Base-by-base conservation (phyloP, 495 filamentous ascomycete genomes). In the Penicillium maclennaniae region DNA sequence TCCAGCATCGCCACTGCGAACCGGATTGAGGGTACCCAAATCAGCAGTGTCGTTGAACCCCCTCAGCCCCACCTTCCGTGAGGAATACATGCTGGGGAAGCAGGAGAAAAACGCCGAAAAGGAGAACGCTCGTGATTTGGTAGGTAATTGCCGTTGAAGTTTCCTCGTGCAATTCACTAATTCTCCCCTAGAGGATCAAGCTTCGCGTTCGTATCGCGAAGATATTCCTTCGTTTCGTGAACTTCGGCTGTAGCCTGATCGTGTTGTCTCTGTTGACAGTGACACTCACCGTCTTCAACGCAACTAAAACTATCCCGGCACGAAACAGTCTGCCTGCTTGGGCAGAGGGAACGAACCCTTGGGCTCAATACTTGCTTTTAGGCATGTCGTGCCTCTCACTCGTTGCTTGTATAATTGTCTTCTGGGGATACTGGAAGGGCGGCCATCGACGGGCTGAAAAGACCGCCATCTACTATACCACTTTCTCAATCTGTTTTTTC, bases 171-270 rank as follows among this genome's bases (percentile, higher is more conserved):
- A 51, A 21, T 15, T 16, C 51, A 44, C 60, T 66, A 14, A 60
- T 23, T 34, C 12, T 7, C 43, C 7, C 25, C 21, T 25, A 97
- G 92, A 89, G 87, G 82, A 80, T 95, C 67, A 99, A 99, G 78
- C 80, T 87, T 16, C 85, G 92, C 44, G 91, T 99, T 31, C 86
- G 93, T 14, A 80, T 97, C 63, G 95, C 92, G 53, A 99, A 99
- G 76, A 85, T 97, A 55, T 82, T 95, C 56, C 85, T 99, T 27
- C 87, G 93, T 55, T 84, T 89, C 47, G 86, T 96, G 69, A 97
- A 91, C 79, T 97, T 97, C 71, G 89, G 87, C 71, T 99, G 93
- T 78, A 91, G 87, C 76, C 79, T 96, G 45, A 97, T 99, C 62
- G 88, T 99, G 54, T 79, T 99, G 43, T 75, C 89, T 49, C 88